Evolutionary conservation across 192 early-diverging fungal genomes (phyloP), one percentile per base, ranked within the genome.

Genomic region (Podila clonocystis): DNA sequence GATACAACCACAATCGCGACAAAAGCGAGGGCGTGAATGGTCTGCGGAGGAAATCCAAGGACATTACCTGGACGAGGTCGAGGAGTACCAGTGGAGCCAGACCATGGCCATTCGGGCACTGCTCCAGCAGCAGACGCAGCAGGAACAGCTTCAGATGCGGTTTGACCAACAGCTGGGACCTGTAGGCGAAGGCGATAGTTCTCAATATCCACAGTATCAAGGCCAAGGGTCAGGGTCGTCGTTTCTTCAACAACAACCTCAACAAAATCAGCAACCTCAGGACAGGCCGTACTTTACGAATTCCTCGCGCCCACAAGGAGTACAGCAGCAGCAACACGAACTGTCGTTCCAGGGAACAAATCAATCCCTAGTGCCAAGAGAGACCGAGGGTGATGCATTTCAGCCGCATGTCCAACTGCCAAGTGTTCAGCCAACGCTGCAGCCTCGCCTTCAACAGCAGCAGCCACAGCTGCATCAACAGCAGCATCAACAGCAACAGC

Each of bases 21-120:
- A 28, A 31, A 78, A 80, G 41, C 63, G 76, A 11, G 9, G 36
- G 0, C 64, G 76, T 52, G 76, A 80, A n/a, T 67, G 59, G 30
- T 64, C 76, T 7, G 60, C 66, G 29, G 76, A 80, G 30, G 76
- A 80, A 33, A 61, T 41, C 8, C 76, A 80, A 31, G 41, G 59
- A 0, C 76, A 80, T 29, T 80, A 72, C 58, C 20, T 80, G 45
- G 76, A 80, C 36, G 48, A 80, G 31, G 76, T 80, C 17, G 76
- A 80, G 29, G 76, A 80, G 45, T 72, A 67, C 30, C 76, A 80
- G 28, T 72, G 69, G 69, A 58, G 50, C 19, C 76, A 80, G 33
- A 58, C 76, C 19, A 80, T 80, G 65, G 76, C 76, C 0, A 63
- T 80, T n/a, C 59, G 76, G 8, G 20, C 70, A 0, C 50, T 80